A percentile compares a stretch with the other conserved stretches of the same genome.
Evolutionary conservation across 305 asterid genomes (phyloP).

Genomic region (Fraxinus greggii): DNA sequence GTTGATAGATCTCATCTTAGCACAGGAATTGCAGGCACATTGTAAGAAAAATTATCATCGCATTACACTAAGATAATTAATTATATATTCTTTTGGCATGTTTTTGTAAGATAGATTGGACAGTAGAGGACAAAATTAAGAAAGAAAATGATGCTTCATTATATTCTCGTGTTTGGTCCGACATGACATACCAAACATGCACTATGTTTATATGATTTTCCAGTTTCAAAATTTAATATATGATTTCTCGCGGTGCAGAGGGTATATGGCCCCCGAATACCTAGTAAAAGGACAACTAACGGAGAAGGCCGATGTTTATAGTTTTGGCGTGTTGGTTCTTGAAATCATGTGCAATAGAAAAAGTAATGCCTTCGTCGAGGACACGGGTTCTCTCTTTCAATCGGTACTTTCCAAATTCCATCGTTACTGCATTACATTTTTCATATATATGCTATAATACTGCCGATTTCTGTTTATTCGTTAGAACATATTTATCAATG

Average conservation of each 20-base stretch:
- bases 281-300: conserved; percentile 88
- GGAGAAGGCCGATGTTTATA: conserved; percentile 87
- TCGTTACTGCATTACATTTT: background rate
- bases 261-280: conserved; percentile 98
- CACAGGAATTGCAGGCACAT: conserved; percentile 93
- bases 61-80: background rate
- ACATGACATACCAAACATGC: background rate
- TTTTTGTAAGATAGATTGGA: background rate
- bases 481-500: background rate
- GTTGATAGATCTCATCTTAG: conserved; percentile 81
- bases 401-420: conserved; percentile 37
- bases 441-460: background rate
- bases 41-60: conserved; percentile 41
- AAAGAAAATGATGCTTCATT: background rate
- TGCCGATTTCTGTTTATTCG: background rate
- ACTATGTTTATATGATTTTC: background rate
- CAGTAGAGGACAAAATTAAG: background rate
- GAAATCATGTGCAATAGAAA: conserved; percentile 75
- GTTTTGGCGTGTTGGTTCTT: conserved; percentile 82
- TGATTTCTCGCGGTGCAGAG: conserved; percentile 44
- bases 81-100: background rate
- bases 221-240: background rate
- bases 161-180: background rate
- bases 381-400: conserved; percentile 69
- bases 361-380: conserved; percentile 67